A percentile compares a stretch with the other conserved stretches of the same genome.
Conservation (phyloP, 2,329 filamentous ascomycete species). For the Grosmannia serpens region DNA sequence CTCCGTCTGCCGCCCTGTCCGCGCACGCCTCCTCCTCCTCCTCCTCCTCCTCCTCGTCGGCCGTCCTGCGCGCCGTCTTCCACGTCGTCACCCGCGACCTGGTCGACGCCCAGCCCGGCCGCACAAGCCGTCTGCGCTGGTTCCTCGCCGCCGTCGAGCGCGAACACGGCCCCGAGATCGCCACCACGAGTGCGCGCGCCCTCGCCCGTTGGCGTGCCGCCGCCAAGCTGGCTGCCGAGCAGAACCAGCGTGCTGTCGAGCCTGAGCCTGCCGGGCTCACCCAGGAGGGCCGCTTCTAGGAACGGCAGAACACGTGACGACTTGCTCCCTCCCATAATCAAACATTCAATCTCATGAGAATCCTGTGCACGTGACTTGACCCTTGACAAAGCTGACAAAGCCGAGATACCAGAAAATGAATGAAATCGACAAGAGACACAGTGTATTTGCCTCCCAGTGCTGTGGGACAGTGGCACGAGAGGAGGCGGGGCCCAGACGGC, state of each 20-base stretch:
- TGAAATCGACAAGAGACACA: neutral
- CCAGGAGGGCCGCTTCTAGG: neutral
- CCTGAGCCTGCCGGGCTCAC: too few species aligned
- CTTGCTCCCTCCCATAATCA: too few species aligned
- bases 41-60: slow-evolving; percentile 10
- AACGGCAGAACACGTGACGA: too few species aligned
- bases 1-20: neutral
- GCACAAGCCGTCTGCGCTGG: slow-evolving; percentile 24
- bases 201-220: slow-evolving; percentile 15
- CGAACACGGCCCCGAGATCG: slow-evolving; percentile 15
- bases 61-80: slow-evolving; percentile 19
- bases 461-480: neutral
- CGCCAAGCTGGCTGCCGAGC: neutral
- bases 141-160: slow-evolving; percentile 20
- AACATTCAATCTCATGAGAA: too few species aligned
- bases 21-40: neutral
- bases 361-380: too few species aligned
- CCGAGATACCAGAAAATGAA: neutral
- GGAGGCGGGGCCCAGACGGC: neutral
- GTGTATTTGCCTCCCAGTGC: neutral
- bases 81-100: slow-evolving; percentile 25
- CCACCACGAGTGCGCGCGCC: slow-evolving; percentile 12
- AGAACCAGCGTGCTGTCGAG: neutral
- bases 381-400: too few species aligned
- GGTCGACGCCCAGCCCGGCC: slow-evolving; percentile 20